A percentile compares a stretch with the other conserved stretches of the same genome.
Conservation (phyloP, 2,329 filamentous ascomycete species). For the Verticillium zaregamsianum region DNA sequence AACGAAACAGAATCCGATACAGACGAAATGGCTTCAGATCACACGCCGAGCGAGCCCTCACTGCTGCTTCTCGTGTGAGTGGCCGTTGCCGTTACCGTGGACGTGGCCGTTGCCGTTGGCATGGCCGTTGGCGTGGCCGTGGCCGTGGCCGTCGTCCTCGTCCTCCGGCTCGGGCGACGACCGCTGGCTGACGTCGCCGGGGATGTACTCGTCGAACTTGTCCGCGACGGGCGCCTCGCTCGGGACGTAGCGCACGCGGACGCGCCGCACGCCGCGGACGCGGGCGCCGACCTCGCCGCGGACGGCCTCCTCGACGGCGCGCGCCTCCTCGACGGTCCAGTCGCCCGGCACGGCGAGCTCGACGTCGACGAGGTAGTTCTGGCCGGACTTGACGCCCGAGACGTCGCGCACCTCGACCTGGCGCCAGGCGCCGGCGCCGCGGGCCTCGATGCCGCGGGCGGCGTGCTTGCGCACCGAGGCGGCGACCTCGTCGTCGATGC, state of each 20-base stretch:
- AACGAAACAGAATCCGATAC: too few relatives aligned
- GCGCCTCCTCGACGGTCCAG: constrained; percentile 71
- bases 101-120: constrained; percentile 31
- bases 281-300: constrained; percentile 69
- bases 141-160: constrained; percentile 29
- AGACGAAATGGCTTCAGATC: too few relatives aligned
- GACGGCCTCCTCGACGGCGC: constrained; percentile 68
- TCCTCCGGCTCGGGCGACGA: constrained; percentile 53
- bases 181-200: constrained; percentile 49
- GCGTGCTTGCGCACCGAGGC: constrained; percentile 64
- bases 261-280: constrained; percentile 77
- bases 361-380: constrained; percentile 91
- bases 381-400: constrained; percentile 89
- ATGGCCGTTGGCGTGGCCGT: constrained; percentile 25
- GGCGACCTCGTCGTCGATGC: constrained; percentile 82
- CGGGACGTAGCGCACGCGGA: constrained; percentile 80
- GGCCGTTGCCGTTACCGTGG: constrained; percentile 22
- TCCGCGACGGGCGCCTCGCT: constrained; percentile 51
- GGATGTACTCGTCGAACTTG: constrained; percentile 74
- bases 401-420: constrained; percentile 71
- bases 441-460: constrained; percentile 50
- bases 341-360: constrained; percentile 74
- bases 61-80: constrained; percentile 7
- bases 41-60: background rate
- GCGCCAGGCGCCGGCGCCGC: constrained; percentile 47